Evolutionary conservation across 768 basidiomycete species (phyloP).

Genomic region (Strobilomyces confusus): DNA sequence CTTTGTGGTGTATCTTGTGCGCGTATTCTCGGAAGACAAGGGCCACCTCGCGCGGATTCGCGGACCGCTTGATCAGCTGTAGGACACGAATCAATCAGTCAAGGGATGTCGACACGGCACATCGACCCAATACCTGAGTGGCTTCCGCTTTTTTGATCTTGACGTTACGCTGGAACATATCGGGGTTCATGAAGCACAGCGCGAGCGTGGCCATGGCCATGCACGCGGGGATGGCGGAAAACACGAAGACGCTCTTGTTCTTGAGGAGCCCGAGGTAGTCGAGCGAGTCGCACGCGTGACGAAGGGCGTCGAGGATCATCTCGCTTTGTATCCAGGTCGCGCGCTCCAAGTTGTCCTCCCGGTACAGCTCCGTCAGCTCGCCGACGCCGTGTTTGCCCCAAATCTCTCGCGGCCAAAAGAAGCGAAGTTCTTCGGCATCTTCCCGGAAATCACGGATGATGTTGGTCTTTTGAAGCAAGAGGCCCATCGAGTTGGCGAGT

Average conservation of each 20-base stretch:
- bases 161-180: slow-evolving; percentile 81
- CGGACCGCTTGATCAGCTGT: slow-evolving; percentile 88
- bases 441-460: slow-evolving; percentile 95
- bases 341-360: slow-evolving; percentile 51
- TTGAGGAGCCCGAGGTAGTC: slow-evolving; percentile 86
- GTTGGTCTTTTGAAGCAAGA: slow-evolving; percentile 95
- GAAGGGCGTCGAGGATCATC: slow-evolving; percentile 84
- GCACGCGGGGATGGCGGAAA: slow-evolving; percentile 88
- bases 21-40: slow-evolving; percentile 82
- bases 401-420: slow-evolving; percentile 94
- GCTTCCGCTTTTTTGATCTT: slow-evolving; percentile 95
- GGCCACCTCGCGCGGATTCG: slow-evolving; percentile 89
- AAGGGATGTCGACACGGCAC: background rate
- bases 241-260: slow-evolving; percentile 93
- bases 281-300: slow-evolving; percentile 80
- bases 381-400: slow-evolving; percentile 78
- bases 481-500: slow-evolving; percentile 91
- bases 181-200: slow-evolving; percentile 89
- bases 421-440: slow-evolving; percentile 78
- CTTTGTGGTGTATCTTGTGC: slow-evolving; percentile 78
- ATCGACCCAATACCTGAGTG: slow-evolving; percentile 53
- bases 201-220: slow-evolving; percentile 96
- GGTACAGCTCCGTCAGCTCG: slow-evolving; percentile 65
- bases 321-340: slow-evolving; percentile 81
- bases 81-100: background rate